phyloP scores from a whole-genome alignment of 1,284 basidiomycete genomes.

The Sporisorium sorghi region DNA sequence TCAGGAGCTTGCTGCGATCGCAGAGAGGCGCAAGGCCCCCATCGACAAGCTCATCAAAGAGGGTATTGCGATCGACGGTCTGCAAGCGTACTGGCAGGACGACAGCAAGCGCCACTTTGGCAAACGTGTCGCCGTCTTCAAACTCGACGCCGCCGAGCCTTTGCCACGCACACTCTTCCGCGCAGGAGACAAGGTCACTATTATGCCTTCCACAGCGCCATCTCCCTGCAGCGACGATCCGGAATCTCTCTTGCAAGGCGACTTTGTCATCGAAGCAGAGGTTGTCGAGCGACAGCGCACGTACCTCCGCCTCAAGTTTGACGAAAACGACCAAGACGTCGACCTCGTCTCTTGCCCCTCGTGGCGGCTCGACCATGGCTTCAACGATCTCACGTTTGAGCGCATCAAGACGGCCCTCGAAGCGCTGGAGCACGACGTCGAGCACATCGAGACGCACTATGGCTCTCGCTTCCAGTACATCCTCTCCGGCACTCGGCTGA shows the following conservation, averaged over 20 bases:
- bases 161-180: slow-evolving; percentile 54
- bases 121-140: slow-evolving; percentile 60
- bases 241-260: slow-evolving; percentile 14
- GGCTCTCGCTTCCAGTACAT: slow-evolving; percentile 51
- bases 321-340: slow-evolving; percentile 45
- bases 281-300: slow-evolving; percentile 53
- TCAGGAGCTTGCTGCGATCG: slow-evolving; percentile 48
- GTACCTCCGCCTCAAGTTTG: slow-evolving; percentile 59
- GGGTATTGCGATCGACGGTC: slow-evolving; percentile 57
- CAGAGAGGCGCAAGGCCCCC: slow-evolving; percentile 52
- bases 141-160: slow-evolving; percentile 51
- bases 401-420: slow-evolving; percentile 79
- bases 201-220: slow-evolving; percentile 34
- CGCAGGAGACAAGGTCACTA: slow-evolving; percentile 55
- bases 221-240: neutral
- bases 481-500: slow-evolving; percentile 55
- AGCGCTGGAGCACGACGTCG: slow-evolving; percentile 75
- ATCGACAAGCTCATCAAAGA: slow-evolving; percentile 49
- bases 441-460: slow-evolving; percentile 64
- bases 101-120: slow-evolving; percentile 54
- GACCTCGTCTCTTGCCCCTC: slow-evolving; percentile 57
- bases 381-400: slow-evolving; percentile 76
- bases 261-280: slow-evolving; percentile 48
- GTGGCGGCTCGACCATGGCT: slow-evolving; percentile 78
- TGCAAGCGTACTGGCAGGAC: slow-evolving; percentile 64